Evolutionary conservation across 331 rosid genomes (phyloP).

Genomic region (Acacia pycnantha): DNA sequence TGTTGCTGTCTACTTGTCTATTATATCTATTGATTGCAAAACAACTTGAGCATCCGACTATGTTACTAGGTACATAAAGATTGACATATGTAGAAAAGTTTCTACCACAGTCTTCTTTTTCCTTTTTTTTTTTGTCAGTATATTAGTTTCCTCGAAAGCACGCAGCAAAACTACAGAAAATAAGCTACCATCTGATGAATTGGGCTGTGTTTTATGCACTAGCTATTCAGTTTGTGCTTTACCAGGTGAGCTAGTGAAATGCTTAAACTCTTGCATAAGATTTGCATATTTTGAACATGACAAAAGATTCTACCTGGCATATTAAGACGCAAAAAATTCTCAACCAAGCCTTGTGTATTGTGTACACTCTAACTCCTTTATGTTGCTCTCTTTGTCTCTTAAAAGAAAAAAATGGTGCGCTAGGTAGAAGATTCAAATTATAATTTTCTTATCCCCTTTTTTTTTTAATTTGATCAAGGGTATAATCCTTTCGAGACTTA

Average conservation of each 20-base stretch:
- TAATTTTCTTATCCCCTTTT: background rate
- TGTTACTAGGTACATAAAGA: background rate
- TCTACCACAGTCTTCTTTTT: background rate
- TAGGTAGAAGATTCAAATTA: background rate
- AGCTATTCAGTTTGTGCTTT: background rate
- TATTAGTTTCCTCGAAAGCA: background rate
- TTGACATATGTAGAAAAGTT: background rate
- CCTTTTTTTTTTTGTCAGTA: no score
- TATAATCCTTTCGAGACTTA: no score
- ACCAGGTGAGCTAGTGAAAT: background rate
- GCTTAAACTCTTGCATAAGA: slow-evolving; percentile 3
- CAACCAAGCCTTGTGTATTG: background rate
- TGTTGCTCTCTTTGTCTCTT: background rate
- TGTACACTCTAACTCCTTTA: background rate
- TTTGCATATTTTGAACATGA: background rate
- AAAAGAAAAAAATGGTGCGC: background rate
- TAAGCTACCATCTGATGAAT: background rate
- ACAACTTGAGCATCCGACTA: background rate
- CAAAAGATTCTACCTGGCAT: slow-evolving; percentile 9
- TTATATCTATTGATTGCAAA: background rate
- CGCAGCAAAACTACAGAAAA: background rate
- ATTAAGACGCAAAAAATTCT: background rate
- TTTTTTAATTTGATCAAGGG: no score
- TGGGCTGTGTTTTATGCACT: background rate
- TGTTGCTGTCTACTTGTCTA: no score